Percentiles rank a stretch among this genome's conserved stretches.
phyloP scores from a whole-genome alignment of 2,329 filamentous ascomycete species.

The Xylariaceae sp. region DNA sequence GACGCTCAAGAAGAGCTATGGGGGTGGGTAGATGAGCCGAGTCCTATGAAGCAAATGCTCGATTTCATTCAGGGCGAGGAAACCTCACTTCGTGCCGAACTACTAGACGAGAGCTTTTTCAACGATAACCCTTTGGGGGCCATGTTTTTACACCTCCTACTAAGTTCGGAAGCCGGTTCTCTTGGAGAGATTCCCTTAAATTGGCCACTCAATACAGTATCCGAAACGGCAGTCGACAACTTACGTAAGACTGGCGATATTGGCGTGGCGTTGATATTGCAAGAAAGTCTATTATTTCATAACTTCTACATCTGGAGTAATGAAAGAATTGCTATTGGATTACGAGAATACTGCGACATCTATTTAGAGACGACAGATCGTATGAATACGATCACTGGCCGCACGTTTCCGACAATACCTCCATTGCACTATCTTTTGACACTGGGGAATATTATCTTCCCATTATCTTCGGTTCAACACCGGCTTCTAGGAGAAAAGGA shows the following conservation, averaged over 20 bases:
- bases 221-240: not conserved
- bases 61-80: not conserved
- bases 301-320: too few relatives aligned
- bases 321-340: not conserved
- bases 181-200: too few relatives aligned
- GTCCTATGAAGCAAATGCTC: not conserved
- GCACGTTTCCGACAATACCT: not conserved
- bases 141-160: not conserved
- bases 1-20: not conserved
- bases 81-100: not conserved
- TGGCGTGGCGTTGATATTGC: slow-evolving; percentile 1
- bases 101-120: not conserved
- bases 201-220: too few relatives aligned
- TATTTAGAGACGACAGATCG: not conserved
- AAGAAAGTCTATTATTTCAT: not conserved
- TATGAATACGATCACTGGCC: not conserved
- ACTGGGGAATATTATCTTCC: not conserved
- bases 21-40: too few relatives aligned
- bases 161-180: not conserved
- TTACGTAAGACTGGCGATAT: not conserved
- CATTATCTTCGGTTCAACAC: not conserved
- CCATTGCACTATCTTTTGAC: not conserved
- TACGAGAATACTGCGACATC: slow-evolving; percentile 5
- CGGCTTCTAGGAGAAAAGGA: not conserved
- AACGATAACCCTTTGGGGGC: not conserved